These are phyloP conservation scores for Ophiocytium majus DNA, from an alignment of 352 stramenopile genomes.

Conservation along the genomic window DNA sequence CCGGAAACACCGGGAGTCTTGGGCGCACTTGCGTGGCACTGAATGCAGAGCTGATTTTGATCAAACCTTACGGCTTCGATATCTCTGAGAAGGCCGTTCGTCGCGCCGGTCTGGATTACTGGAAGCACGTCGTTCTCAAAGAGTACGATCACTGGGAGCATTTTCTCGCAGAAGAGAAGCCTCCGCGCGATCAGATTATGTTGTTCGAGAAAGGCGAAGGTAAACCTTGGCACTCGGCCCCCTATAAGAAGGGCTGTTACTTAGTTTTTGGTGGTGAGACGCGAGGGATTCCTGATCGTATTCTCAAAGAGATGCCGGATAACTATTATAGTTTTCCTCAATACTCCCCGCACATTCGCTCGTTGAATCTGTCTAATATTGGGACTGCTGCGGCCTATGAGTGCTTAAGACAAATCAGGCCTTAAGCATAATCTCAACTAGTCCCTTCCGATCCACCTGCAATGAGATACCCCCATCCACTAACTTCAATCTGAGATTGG, in stretches of 20 bases:
- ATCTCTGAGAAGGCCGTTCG: not conserved
- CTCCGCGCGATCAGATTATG: not conserved
- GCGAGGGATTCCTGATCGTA: not conserved
- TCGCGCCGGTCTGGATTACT: slow-evolving; percentile 7
- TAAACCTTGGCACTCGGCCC: not conserved
- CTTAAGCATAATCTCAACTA: no score
- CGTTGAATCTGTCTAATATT: slow-evolving; percentile 7
- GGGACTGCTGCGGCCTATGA: not conserved
- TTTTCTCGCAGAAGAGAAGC: not conserved
- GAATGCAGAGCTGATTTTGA: not conserved
- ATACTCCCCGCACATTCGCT: not conserved
- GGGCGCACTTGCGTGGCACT: slow-evolving; percentile 10
- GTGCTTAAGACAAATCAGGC: not conserved
- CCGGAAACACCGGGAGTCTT: slow-evolving; percentile 4
- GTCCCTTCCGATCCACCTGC: no score
- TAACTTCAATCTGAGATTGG: no score
- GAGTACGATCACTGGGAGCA: not conserved
- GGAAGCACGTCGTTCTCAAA: not conserved
- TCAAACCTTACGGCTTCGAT: slow-evolving; percentile 12
- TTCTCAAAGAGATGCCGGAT: not conserved
- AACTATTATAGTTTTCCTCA: not conserved
- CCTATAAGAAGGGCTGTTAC: slow-evolving; percentile 11
- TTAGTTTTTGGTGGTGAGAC: not conserved
- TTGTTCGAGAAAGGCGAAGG: not conserved
- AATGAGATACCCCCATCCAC: no score